These are phyloP conservation scores for Calocybe gambosa DNA, from an alignment of 1,284 basidiomycete genomes.

Conservation along the genomic window DNA sequence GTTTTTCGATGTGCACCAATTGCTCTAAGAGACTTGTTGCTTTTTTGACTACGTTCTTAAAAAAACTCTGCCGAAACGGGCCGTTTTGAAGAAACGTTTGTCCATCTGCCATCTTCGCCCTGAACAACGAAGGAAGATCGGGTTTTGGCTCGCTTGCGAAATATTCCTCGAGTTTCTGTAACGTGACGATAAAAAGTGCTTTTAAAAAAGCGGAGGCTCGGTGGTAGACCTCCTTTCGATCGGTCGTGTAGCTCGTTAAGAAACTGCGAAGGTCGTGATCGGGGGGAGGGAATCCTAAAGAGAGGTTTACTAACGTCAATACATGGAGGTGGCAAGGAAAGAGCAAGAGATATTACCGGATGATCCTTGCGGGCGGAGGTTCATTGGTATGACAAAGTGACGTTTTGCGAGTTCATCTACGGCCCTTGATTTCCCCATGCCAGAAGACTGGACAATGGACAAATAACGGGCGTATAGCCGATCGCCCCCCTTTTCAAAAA, in stretches of 20 bases:
- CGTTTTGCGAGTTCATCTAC: conserved; percentile 10
- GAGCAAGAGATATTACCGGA: background rate
- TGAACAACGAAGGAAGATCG: background rate
- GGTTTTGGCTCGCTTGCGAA: background rate
- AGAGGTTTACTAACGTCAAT: background rate
- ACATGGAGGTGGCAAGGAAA: background rate
- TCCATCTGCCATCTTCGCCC: background rate
- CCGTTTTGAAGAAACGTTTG: background rate
- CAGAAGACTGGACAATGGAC: conserved; percentile 9
- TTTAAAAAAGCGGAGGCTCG: background rate
- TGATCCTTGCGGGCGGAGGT: background rate
- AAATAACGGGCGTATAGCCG: conserved; percentile 7
- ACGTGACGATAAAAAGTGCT: background rate
- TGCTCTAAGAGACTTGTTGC: background rate
- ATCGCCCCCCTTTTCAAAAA: too few species aligned
- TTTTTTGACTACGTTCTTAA: background rate
- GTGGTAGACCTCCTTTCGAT: background rate
- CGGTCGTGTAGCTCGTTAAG: background rate
- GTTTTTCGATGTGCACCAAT: too few species aligned
- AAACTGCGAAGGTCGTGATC: background rate
- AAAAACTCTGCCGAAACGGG: background rate
- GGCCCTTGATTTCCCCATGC: conserved; percentile 13
- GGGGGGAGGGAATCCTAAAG: background rate
- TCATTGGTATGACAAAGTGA: conserved; percentile 10
- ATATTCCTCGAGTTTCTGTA: background rate